Base-by-base conservation (phyloP, 495 filamentous ascomycete species). In the Penicillium argentinense region DNA sequence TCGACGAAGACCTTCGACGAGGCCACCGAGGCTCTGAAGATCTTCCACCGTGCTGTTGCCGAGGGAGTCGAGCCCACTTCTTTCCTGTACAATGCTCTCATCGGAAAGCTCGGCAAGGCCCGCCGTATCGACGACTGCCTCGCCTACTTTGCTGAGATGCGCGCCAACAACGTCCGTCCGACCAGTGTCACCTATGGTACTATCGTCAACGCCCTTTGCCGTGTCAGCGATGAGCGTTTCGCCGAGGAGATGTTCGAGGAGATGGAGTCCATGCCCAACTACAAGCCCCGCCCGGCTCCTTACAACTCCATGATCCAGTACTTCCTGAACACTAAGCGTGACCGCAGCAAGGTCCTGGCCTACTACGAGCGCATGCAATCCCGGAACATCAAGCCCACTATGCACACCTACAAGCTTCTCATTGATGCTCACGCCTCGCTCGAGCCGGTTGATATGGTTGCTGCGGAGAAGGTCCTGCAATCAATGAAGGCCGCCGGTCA, bases 271-370 rank as follows among this genome's bases (percentile, higher is more conserved):
- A 95, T 95, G 88, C 88, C 91, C 28, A 97, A 97, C 74, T 98
- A 97, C 82, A 96, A 97, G 74, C 89, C 93, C 29, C 83, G 93
- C 5, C 88, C 95, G 3, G 93, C 93, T 8, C 93, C 93, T 3
- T 98, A 98, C 77, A 97, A 98, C 73, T 92, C 88, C 62, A 84
- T 98, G 81, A 98, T 98, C 79, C 93, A 98, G 67, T 97, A 95
- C 76, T 98, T 97, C 82, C 80, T 97, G 47, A 91, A 86, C 57
- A 97, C 95, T 21, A 97, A 97, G 79, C 85, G 91, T 13, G 95
- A 98, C 66, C 88, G 90, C 67, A 66, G 72, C 67, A 97, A 97
- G 78, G 92, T 96, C 9, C 81, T 97, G n/a, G 79, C 85, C 17
- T 98, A 97, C 76, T 97, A 91, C 64, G 86, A 95, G 57, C 87